Evolutionary conservation across 768 basidiomycete species (phyloP), one percentile per base, ranked within the genome.

Genomic region (Lyophyllum atratum): DNA sequence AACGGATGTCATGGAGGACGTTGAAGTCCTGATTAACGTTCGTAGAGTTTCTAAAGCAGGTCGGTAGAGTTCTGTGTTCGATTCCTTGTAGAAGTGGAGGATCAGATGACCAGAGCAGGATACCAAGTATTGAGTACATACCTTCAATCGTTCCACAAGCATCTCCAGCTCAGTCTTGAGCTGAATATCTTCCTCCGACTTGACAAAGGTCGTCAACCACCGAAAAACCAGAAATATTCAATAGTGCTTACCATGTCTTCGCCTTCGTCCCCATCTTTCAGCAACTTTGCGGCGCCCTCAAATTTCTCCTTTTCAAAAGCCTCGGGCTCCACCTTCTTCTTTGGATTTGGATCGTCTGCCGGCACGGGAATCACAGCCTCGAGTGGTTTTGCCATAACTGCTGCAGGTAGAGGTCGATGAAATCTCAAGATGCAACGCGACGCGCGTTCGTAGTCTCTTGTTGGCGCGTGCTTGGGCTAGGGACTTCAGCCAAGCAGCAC

Each of bases 1-100:
- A 10, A 99, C 96, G 22, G 94, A 95, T 11, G 97, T 99, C 96
- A 99, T 98, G 6, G 95, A 97, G 15, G 93, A 95, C 3, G 97
- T 99, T 11, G 95, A 95, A 6, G 96, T 98, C 67, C 93, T 83
- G 67, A 98, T 98, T 42, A 98, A 80, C 7, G 91, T 94, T 47
- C 96, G 85, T 10, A 99, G 81, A 3, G 93, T 93, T 76, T 99
- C 96, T 14, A 99, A 81, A 25, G 96, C 94, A 22, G 95, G 89
- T 17, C 87, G 80, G 71, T 98, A 93, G 29, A 98, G 80, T 29
- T 83, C 80, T 0, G 86, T 89, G 67, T 97, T 86, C 56, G 90
- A 69, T 86, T 99, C 96, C 96, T 98, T 65, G 26, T 59, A 62
- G 52, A 55, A 42, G 19, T 55, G 56, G 43, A 40, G 43, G n/a